Evolutionary conservation across 805 yeast genomes (phyloP).

Genomic region (Ascoidea asiatica): DNA sequence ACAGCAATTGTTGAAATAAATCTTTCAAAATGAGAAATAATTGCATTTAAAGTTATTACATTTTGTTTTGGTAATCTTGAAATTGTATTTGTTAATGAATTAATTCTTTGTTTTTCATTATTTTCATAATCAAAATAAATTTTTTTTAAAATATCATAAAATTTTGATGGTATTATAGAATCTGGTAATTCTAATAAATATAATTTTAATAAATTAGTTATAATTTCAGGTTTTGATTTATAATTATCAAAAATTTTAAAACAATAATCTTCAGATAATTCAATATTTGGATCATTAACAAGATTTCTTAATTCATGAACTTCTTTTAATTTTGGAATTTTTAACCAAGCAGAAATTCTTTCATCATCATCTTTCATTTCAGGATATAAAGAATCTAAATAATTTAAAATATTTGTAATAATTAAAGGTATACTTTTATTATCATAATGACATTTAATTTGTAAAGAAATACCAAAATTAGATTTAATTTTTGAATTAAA

Average conservation of each 20-base stretch:
- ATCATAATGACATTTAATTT: slow-evolving; percentile 57
- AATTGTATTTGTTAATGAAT: slow-evolving; percentile 53
- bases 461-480: slow-evolving; percentile 70
- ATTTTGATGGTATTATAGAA: slow-evolving; percentile 50
- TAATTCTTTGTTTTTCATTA: slow-evolving; percentile 27
- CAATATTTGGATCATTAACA: slow-evolving; percentile 25
- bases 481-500: slow-evolving; percentile 51
- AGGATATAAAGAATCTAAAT: slow-evolving; percentile 62
- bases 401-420: slow-evolving; percentile 46
- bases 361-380: slow-evolving; percentile 54
- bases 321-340: slow-evolving; percentile 43
- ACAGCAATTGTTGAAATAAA: slow-evolving; percentile 39
- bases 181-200: slow-evolving; percentile 73
- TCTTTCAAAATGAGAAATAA: slow-evolving; percentile 63
- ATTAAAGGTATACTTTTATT: slow-evolving; percentile 59
- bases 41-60: slow-evolving; percentile 67
- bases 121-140: slow-evolving; percentile 42
- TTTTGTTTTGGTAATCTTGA: slow-evolving; percentile 56
- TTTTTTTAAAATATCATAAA: slow-evolving; percentile 55
- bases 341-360: slow-evolving; percentile 56
- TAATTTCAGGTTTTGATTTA: slow-evolving; percentile 35
- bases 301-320: slow-evolving; percentile 49
- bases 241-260: slow-evolving; percentile 20
- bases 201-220: slow-evolving; percentile 57
- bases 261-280: slow-evolving; percentile 18